Conservation (phyloP, 2,329 filamentous ascomycete genomes). For the Botryosphaeria dothidea region DNA sequence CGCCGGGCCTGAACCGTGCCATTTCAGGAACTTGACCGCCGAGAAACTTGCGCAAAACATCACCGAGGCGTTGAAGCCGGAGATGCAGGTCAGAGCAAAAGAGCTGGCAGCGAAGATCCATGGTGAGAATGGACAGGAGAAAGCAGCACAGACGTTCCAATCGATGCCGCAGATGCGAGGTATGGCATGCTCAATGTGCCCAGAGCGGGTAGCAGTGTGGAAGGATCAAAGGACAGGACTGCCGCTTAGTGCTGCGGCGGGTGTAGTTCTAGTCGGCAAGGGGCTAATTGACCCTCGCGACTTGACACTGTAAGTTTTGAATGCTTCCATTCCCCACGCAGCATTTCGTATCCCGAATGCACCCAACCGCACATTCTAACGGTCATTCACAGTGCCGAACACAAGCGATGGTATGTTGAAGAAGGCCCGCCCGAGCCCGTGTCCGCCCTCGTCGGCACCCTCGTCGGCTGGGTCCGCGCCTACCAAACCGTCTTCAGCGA, state of each 20-base stretch:
- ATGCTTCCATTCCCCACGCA: too few species aligned
- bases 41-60: constrained; percentile 70
- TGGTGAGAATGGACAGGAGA: background rate
- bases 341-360: background rate
- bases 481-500: background rate
- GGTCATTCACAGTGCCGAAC: background rate
- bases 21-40: constrained; percentile 65
- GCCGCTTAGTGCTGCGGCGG: background rate
- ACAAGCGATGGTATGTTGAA: constrained; percentile 6
- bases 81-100: background rate
- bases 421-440: constrained; percentile 2
- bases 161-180: background rate
- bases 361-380: background rate
- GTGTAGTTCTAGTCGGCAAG: background rate
- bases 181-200: background rate
- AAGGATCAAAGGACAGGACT: background rate
- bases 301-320: background rate
- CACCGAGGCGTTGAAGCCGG: constrained; percentile 26
- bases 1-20: constrained; percentile 63
- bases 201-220: background rate
- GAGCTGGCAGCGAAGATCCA: background rate
- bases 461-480: background rate
- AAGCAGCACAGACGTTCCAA: background rate
- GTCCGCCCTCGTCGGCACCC: background rate
- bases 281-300: background rate